These are phyloP conservation scores for Nyctanthes arbortristis DNA, from an alignment of 257 asterid species.

Conservation along the genomic window DNA sequence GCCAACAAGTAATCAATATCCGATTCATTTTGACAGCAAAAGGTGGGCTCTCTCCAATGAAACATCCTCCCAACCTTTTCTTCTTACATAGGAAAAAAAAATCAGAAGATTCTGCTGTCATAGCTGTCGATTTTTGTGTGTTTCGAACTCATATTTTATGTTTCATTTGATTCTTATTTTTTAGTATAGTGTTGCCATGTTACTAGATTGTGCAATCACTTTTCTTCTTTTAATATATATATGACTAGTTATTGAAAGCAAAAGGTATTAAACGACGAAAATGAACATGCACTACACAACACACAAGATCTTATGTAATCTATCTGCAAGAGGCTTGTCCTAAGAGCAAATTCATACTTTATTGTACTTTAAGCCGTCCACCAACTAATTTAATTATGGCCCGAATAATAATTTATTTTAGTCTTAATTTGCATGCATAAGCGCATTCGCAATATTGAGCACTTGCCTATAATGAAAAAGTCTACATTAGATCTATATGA, in stretches of 20 bases:
- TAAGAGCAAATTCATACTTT: constrained; percentile 20
- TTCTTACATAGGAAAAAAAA: constrained; percentile 15
- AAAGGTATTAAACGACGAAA: constrained; percentile 30
- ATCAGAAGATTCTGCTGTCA: constrained; percentile 37
- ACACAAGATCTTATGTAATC: constrained; percentile 40
- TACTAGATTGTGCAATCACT: constrained; percentile 35
- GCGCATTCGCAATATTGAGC: not conserved
- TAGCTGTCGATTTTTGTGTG: constrained; percentile 32
- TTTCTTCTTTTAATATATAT: constrained; percentile 11
- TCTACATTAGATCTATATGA: not conserved
- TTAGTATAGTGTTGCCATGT: not conserved
- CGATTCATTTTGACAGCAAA: constrained; percentile 3
- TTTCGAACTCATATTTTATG: constrained; percentile 13
- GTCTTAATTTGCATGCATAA: not conserved
- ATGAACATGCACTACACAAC: constrained; percentile 39
- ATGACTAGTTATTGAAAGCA: constrained; percentile 22
- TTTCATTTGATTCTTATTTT: constrained; percentile 6
- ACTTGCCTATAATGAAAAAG: not conserved
- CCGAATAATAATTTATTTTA: not conserved
- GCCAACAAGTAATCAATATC: constrained; percentile 8
- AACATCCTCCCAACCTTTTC: constrained; percentile 5
- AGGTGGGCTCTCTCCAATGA: constrained; percentile 29
- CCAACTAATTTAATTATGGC: not conserved
- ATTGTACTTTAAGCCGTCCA: constrained; percentile 24
- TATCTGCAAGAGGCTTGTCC: constrained; percentile 12